Evolutionary conservation across 179 eudicot species (phyloP), one percentile per base, ranked within the genome.

Genomic region (Monotropa hypopitys): DNA sequence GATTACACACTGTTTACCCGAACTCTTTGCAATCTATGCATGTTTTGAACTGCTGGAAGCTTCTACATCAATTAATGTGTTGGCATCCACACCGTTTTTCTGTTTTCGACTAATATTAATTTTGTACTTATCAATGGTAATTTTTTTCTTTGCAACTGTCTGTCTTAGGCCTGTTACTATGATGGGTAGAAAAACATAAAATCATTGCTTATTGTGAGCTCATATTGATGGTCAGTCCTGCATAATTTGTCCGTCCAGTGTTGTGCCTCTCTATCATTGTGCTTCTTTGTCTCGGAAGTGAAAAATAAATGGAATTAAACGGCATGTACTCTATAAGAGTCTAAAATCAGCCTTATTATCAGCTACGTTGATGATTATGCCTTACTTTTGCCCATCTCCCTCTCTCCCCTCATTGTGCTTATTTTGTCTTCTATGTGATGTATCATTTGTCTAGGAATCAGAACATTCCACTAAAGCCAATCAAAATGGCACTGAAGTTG

Each of bases 381-480:
- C 68, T 63, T 33, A 11, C n/a, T 32, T 18, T 33, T 38, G 12
- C 21, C 4, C 69, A 28, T n/a, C 2, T 43, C 2, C 69, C 0
- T 13, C 23, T 11, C 7, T 4, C 11, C 13, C 20, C 26, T 42
- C 23, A 46, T 71, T 30, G 10, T 72, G 28, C 59, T 49, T 43
- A 69, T 72, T 72, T 13, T 72, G 26, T 72, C 75, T 50, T 72
- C 32, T 16, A 28, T 71, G 75, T 28, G 40, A 35, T 0, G 8
- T 72, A 18, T 30, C 59, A 28, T 16, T 50, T 72, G 59, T 72
- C 56, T 72, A 72, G 75, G 75, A 72, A 72, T 38, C 32, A 11
- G 53, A 69, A 69, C 43, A 8, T 28, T 50, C 38, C 43, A 49
- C 75, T 49, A 10, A 49, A 49, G 75, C 62, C 43, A 30, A 49